phyloP scores from a whole-genome alignment of 768 basidiomycete species.

The Cystofilobasidium macerans region DNA sequence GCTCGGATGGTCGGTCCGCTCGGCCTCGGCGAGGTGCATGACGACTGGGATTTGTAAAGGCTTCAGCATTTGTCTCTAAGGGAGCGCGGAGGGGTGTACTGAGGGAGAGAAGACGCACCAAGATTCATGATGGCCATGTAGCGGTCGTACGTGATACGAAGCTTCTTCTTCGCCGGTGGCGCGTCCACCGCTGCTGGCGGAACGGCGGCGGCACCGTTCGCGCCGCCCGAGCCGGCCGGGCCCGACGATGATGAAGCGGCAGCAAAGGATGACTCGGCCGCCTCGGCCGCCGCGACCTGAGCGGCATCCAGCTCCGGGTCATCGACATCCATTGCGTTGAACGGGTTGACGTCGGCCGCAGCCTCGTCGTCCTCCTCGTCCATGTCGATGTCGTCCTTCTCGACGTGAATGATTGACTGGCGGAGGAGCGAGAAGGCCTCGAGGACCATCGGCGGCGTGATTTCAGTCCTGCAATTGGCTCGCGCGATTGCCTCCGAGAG shows the following conservation, averaged over 20 bases:
- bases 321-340: slow-evolving; percentile 46
- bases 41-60: slow-evolving; percentile 45
- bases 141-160: slow-evolving; percentile 92
- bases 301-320: slow-evolving; percentile 37
- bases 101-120: slow-evolving; percentile 27
- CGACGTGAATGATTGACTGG: slow-evolving; percentile 97
- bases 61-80: neutral
- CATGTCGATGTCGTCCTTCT: slow-evolving; percentile 96
- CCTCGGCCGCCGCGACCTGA: slow-evolving; percentile 47
- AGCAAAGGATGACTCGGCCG: slow-evolving; percentile 33
- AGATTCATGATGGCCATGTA: slow-evolving; percentile 82
- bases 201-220: slow-evolving; percentile 37
- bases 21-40: slow-evolving; percentile 63
- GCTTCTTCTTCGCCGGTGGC: slow-evolving; percentile 46
- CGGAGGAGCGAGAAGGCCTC: slow-evolving; percentile 88
- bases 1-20: slow-evolving; percentile 62
- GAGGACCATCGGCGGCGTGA: slow-evolving; percentile 83
- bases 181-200: slow-evolving; percentile 36
- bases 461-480: slow-evolving; percentile 94
- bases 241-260: slow-evolving; percentile 15
- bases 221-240: neutral
- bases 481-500: slow-evolving; percentile 93
- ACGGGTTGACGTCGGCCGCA: slow-evolving; percentile 38
- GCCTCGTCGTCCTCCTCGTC: slow-evolving; percentile 70
- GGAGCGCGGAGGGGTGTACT: neutral